phyloP scores from a whole-genome alignment of 2,329 filamentous ascomycete species.

The Microdochium paspali region DNA sequence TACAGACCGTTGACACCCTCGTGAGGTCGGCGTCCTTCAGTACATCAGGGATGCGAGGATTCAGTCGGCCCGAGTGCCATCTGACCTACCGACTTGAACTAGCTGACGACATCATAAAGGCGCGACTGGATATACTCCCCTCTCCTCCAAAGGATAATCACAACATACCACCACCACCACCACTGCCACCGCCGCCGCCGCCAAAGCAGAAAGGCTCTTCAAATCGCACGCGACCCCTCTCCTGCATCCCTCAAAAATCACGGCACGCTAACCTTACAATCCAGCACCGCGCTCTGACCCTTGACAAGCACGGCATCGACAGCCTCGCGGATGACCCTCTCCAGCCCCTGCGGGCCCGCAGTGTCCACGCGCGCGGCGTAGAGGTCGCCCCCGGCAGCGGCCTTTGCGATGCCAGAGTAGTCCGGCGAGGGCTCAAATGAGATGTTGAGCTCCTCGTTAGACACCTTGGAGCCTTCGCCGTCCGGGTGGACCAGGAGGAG shows the following conservation, averaged over 20 bases:
- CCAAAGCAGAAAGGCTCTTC: too few species aligned
- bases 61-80: too few species aligned
- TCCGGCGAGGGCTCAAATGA: slow-evolving; percentile 49
- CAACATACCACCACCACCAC: too few species aligned
- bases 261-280: slow-evolving; percentile 32
- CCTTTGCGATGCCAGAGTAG: slow-evolving; percentile 51
- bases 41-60: too few species aligned
- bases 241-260: background rate
- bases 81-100: too few species aligned
- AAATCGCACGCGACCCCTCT: too few species aligned
- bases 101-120: too few species aligned
- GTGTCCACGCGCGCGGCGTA: slow-evolving; percentile 38
- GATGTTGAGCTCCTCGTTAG: slow-evolving; percentile 55
- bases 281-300: slow-evolving; percentile 43
- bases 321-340: slow-evolving; percentile 36
- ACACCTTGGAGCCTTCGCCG: slow-evolving; percentile 41
- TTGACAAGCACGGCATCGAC: slow-evolving; percentile 35
- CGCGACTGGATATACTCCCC: too few species aligned
- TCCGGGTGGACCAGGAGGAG: slow-evolving; percentile 49
- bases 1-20: too few species aligned
- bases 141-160: too few species aligned
- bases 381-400: slow-evolving; percentile 44
- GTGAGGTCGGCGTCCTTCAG: too few species aligned
- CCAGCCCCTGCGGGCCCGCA: slow-evolving; percentile 27
- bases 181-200: too few species aligned